Conservation (phyloP, 306 rosid species). For the Vigna trinervia region DNA sequence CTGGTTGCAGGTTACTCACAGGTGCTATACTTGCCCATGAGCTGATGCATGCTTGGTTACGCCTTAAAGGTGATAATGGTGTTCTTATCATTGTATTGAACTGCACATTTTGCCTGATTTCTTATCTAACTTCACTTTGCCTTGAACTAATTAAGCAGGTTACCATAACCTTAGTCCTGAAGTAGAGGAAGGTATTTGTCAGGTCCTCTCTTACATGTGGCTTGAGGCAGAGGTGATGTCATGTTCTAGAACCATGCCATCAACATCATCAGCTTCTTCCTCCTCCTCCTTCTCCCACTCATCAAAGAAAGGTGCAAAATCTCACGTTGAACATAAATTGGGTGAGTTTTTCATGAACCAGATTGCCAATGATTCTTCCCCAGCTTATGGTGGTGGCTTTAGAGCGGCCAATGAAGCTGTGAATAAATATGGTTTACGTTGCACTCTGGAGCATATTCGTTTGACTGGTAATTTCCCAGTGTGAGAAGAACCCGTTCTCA, state of each 20-base stretch:
- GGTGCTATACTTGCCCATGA: slow-evolving; percentile 99
- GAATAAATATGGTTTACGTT: slow-evolving; percentile 69
- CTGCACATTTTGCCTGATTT: slow-evolving; percentile 1
- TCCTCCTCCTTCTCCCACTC: slow-evolving; percentile 43
- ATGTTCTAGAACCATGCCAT: slow-evolving; percentile 61
- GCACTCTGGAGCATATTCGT: slow-evolving; percentile 78
- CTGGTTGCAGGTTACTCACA: slow-evolving; percentile 78
- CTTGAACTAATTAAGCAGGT: slow-evolving; percentile 56
- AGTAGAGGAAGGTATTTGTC: slow-evolving; percentile 97
- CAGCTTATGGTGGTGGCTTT: slow-evolving; percentile 89
- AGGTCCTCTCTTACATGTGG: slow-evolving; percentile 93
- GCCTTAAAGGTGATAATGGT: slow-evolving; percentile 74
- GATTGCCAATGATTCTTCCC: slow-evolving; percentile 81
- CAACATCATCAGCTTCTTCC: slow-evolving; percentile 59
- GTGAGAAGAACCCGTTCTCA: slow-evolving; percentile 41
- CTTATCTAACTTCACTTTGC: not conserved
- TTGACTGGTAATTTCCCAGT: slow-evolving; percentile 77
- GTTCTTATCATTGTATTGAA: slow-evolving; percentile 31
- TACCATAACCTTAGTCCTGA: slow-evolving; percentile 73
- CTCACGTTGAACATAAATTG: slow-evolving; percentile 68
- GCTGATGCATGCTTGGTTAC: slow-evolving; percentile 97
- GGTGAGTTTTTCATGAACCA: slow-evolving; percentile 92
- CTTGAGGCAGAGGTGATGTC: slow-evolving; percentile 94
- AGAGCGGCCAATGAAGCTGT: slow-evolving; percentile 85
- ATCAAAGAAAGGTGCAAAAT: slow-evolving; percentile 79